Evolutionary conservation across 345 rosid species (phyloP).

Genomic region (Reutealis trisperma): DNA sequence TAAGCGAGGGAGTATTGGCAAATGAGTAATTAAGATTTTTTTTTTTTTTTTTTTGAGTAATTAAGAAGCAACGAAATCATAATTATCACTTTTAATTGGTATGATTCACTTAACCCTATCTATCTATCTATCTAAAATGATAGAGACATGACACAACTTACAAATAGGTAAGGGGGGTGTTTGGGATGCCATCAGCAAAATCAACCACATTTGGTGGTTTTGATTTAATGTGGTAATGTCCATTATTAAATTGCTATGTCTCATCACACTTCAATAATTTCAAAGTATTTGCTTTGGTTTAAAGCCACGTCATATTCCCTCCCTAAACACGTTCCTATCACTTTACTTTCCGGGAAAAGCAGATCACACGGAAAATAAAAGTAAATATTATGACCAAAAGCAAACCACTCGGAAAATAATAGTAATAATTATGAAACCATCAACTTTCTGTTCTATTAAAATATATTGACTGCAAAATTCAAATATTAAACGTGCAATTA

Average conservation of each 20-base stretch:
- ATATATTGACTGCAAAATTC: not conserved
- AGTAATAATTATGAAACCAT: not conserved
- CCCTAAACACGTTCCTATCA: conserved; percentile 18
- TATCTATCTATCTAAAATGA: not conserved
- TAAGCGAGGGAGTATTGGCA: too few relatives aligned
- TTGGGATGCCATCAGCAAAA: not conserved
- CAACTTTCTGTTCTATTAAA: not conserved
- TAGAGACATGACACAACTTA: not conserved
- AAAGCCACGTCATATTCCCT: conserved; percentile 35
- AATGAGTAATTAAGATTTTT: too few relatives aligned
- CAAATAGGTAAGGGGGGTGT: not conserved
- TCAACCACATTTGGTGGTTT: conserved; percentile 3
- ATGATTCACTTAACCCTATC: not conserved
- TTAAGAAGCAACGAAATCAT: too few relatives aligned
- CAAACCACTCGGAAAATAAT: not conserved
- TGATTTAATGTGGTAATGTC: not conserved
- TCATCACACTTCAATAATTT: conserved; percentile 24
- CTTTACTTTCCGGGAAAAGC: conserved; percentile 32
- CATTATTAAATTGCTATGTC: not conserved
- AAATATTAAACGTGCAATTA: conserved; percentile 34
- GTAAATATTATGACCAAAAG: conserved; percentile 11
- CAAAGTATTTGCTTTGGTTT: conserved; percentile 29
- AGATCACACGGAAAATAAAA: conserved; percentile 24
- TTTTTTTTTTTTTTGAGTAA: too few relatives aligned
- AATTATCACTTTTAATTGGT: too few relatives aligned